Evolutionary conservation across 192 early-diverging fungal species (phyloP).

Genomic region (Rhizophagus prolifer): DNA sequence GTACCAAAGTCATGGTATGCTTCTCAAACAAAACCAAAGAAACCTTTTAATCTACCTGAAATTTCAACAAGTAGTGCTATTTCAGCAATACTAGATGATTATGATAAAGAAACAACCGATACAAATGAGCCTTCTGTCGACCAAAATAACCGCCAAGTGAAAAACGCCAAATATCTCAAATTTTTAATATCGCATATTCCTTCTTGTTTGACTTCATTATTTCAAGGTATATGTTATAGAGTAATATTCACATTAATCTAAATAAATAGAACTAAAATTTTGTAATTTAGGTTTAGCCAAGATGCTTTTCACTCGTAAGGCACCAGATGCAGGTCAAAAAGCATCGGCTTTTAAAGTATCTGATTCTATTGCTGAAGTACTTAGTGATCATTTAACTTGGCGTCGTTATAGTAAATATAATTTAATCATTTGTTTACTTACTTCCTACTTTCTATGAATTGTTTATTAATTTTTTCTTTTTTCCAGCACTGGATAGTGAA

Average conservation of each 20-base stretch:
- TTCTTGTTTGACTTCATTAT: slow-evolving; percentile 56
- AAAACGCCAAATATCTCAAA: slow-evolving; percentile 66
- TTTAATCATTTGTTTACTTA: not conserved
- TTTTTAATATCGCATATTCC: slow-evolving; percentile 68
- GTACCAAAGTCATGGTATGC: slow-evolving; percentile 74
- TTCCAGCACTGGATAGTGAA: slow-evolving; percentile 3
- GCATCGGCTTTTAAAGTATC: slow-evolving; percentile 58
- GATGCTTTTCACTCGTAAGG: slow-evolving; percentile 56
- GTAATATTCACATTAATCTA: not conserved
- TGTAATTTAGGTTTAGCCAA: slow-evolving; percentile 54
- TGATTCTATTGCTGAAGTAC: slow-evolving; percentile 53
- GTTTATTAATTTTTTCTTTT: not conserved
- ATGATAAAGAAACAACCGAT: slow-evolving; percentile 33
- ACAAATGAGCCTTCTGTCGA: slow-evolving; percentile 37
- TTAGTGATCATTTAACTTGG: slow-evolving; percentile 56
- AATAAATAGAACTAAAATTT: not conserved
- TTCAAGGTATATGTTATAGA: slow-evolving; percentile 55
- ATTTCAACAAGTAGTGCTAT: not conserved
- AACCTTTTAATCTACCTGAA: slow-evolving; percentile 22
- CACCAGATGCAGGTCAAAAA: slow-evolving; percentile 47
- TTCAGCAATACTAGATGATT: slow-evolving; percentile 30
- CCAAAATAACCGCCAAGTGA: slow-evolving; percentile 58
- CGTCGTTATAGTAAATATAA: slow-evolving; percentile 36
- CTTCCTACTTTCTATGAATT: not conserved
- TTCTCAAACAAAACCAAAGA: slow-evolving; percentile 41